Base-by-base conservation (phyloP, 2,329 filamentous ascomycete genomes). In the Acarospora socialis region DNA sequence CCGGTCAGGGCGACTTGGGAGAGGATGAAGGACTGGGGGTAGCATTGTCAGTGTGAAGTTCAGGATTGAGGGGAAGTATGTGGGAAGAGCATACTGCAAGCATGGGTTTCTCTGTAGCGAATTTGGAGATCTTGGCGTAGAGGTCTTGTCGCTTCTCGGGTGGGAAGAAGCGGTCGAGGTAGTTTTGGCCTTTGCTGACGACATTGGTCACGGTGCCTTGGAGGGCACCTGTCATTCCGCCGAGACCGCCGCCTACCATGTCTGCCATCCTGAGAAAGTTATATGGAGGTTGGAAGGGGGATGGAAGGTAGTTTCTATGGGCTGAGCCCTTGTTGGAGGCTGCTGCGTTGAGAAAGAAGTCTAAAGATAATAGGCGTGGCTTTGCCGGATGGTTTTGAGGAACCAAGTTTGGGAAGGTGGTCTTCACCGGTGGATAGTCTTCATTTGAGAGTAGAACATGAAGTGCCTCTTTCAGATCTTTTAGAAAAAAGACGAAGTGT, bases 81-180 rank as follows among this genome's bases (percentile, higher is more conserved):
- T 15, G 28, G 21, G 7, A 10, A 13, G 18, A 26, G 52, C 74
- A 14, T 61, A 82, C 79, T 34, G 78, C 73, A 25, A 84, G 58
- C 39, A 82, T 59, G 2, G 82, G 82, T 35, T 77, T 75, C 29
- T 66, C 59, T 4, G 64, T 54, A 10, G 75, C 71, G 46, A 81
- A 77, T 4, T 57, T 49, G 21, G 62, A 58, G 17, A 69, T 53
- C 26, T 58, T 61, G 10, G 66, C 58, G 43, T 73, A 64, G 24
- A 70, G 61, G 34, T 63, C 60, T 40, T 71, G 63, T 30, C 78
- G 67, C 37, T 68, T 67, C 21, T 70, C 58, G 0, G 77, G 74
- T 26, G 72, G 67, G 25, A 82, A 60, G 33, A 72, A 45, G 21
- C 52, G 51, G 44, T 76, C 61, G 19, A 73, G 43, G 14, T 37